A percentile compares a stretch with the other conserved stretches of the same genome.
Evolutionary conservation across 371 early-diverging fungal species (phyloP).

Genomic region (Funneliformis caledonium): DNA sequence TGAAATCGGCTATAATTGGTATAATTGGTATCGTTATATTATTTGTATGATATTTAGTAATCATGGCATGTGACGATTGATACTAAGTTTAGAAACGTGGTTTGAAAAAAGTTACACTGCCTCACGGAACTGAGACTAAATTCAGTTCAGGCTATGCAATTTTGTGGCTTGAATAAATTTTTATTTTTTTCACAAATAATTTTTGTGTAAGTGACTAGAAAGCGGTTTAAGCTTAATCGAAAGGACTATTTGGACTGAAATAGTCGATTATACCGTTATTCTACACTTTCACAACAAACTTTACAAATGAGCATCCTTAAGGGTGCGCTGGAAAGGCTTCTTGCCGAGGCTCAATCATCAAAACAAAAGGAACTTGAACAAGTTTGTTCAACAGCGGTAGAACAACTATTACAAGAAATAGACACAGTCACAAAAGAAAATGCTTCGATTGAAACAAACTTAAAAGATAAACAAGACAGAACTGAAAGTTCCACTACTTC

Average conservation of each 20-base stretch:
- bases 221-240: no score
- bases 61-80: no score
- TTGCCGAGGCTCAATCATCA: conserved; percentile 35
- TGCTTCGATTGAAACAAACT: not conserved
- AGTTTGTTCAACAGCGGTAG: conserved; percentile 28
- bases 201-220: not conserved
- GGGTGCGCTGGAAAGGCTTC: conserved; percentile 39
- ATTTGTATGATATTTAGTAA: no score
- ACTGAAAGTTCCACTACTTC: not conserved
- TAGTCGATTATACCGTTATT: not conserved
- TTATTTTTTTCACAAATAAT: not conserved
- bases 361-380: conserved; percentile 39
- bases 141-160: not conserved
- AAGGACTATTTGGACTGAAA: no score
- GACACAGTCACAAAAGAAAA: conserved; percentile 11
- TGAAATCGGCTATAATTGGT: no score
- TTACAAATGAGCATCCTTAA: conserved; percentile 37
- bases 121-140: not conserved
- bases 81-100: no score
- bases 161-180: not conserved
- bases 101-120: not conserved
- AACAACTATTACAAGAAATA: conserved; percentile 32
- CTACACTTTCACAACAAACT: not conserved
- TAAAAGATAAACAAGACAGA: not conserved
- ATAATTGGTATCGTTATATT: no score